Conservation (phyloP, 2,329 filamentous ascomycete species). For the Sporothrix luriei region DNA sequence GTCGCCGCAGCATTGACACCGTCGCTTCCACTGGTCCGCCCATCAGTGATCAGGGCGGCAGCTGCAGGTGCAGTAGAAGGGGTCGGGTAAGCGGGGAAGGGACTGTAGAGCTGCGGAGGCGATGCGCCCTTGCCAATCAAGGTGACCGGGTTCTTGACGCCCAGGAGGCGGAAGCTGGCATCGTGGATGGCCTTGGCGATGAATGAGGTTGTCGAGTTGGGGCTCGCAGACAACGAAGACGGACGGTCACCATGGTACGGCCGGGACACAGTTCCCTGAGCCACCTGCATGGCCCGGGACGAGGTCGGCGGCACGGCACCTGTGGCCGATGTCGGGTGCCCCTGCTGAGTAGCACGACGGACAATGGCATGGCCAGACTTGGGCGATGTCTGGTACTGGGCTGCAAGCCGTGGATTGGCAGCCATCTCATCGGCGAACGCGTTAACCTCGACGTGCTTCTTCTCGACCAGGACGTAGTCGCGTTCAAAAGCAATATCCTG, state of each 20-base stretch:
- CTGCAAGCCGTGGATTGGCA: constrained; percentile 70
- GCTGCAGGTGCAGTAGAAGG: constrained; percentile 43
- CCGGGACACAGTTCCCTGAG: constrained; percentile 61
- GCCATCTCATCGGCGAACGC: constrained; percentile 94
- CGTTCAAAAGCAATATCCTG: constrained; percentile 89
- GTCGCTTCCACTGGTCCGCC: constrained; percentile 23
- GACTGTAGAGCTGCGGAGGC: constrained; percentile 73
- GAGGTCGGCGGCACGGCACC: constrained; percentile 68
- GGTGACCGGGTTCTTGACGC: constrained; percentile 68
- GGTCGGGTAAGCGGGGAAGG: constrained; percentile 82
- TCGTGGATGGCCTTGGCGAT: constrained; percentile 95
- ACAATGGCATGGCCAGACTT: constrained; percentile 65
- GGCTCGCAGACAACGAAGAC: constrained; percentile 73
- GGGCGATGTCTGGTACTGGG: constrained; percentile 50
- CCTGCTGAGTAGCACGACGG: constrained; percentile 78
- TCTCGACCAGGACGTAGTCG: constrained; percentile 95
- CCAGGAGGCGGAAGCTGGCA: constrained; percentile 76
- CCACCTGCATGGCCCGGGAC: constrained; percentile 74
- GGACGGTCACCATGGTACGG: constrained; percentile 70
- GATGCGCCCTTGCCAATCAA: constrained; percentile 65
- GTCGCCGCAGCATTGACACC: constrained; percentile 55
- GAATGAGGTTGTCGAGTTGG: constrained; percentile 77
- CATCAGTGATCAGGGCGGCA: constrained; percentile 35
- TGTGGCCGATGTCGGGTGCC: constrained; percentile 66
- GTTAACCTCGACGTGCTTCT: constrained; percentile 93